phyloP scores from a whole-genome alignment of 202 grass and related monocot genomes.

The Zizania palustris region DNA sequence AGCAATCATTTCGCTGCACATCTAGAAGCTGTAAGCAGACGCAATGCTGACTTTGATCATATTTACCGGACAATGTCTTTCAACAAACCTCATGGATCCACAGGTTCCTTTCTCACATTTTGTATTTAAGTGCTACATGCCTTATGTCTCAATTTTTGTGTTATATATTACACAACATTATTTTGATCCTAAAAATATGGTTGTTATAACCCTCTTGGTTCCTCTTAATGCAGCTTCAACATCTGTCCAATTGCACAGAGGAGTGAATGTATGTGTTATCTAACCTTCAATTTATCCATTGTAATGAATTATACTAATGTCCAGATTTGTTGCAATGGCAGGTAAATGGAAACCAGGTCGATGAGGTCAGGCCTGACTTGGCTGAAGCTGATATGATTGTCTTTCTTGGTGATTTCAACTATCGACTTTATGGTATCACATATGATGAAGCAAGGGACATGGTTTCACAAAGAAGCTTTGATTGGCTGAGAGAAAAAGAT shows the following conservation, averaged over 20 bases:
- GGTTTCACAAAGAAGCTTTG: constrained; percentile 98
- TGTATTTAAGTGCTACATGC: constrained; percentile 22
- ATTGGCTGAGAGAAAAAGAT: constrained; percentile 98
- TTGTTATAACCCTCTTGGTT: constrained; percentile 37
- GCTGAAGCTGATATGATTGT: constrained; percentile 92
- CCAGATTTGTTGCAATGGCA: constrained; percentile 50
- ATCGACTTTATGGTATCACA: constrained; percentile 84
- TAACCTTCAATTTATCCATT: constrained; percentile 33
- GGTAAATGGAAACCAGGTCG: constrained; percentile 72
- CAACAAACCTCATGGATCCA: constrained; percentile 91
- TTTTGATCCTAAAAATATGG: constrained; percentile 18
- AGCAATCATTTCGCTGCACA: constrained; percentile 99
- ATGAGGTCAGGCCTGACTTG: constrained; percentile 77
- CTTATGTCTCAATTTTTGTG: constrained; percentile 13
- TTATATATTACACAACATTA: constrained; percentile 20
- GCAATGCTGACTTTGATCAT: constrained; percentile 96
- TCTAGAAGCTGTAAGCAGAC: constrained; percentile 87
- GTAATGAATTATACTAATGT: constrained; percentile 41
- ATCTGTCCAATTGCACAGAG: constrained; percentile 93
- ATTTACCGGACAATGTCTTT: constrained; percentile 90
- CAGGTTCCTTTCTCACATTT: constrained; percentile 55
- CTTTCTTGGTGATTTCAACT: constrained; percentile 99
- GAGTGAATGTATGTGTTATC: constrained; percentile 76
- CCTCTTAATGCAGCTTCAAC: constrained; percentile 68
- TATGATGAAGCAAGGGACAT: constrained; percentile 99